Evolutionary conservation across 345 rosid species (phyloP).

Genomic region (Eucalyptus urophylla): DNA sequence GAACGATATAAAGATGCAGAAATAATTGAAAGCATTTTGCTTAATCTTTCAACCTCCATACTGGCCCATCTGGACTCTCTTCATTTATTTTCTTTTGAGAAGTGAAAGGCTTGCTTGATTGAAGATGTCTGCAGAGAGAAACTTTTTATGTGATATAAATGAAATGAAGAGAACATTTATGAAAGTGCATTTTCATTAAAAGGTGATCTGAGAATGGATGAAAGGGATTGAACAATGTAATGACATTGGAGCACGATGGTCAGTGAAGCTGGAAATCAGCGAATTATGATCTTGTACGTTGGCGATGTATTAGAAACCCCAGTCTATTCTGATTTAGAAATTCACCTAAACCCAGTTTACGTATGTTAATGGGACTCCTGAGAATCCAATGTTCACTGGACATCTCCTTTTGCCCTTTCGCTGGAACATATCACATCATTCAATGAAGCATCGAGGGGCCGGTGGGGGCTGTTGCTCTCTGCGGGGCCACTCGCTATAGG

Average conservation of each 20-base stretch:
- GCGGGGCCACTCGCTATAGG: background rate
- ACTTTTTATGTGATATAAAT: background rate
- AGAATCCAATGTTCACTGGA: background rate
- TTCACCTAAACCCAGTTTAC: background rate
- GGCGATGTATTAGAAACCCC: background rate
- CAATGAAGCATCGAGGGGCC: background rate
- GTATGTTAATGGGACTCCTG: background rate
- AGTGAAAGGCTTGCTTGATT: background rate
- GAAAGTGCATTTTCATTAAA: background rate
- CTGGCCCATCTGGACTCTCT: background rate
- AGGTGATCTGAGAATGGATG: background rate
- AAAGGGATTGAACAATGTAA: background rate
- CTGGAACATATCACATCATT: background rate
- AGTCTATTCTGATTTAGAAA: background rate
- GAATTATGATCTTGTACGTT: background rate
- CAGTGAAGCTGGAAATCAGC: background rate
- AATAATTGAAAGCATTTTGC: background rate
- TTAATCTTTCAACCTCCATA: background rate
- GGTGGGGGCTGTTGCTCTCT: background rate
- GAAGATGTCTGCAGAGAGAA: background rate
- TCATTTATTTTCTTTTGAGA: background rate
- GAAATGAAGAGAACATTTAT: background rate
- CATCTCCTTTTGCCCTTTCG: background rate
- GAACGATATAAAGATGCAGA: background rate
- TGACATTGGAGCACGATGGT: background rate